Percentiles rank a stretch among this genome's conserved stretches.
Conservation (phyloP, 2,329 filamentous ascomycete genomes). For the Iodosphaeria phyllophila region DNA sequence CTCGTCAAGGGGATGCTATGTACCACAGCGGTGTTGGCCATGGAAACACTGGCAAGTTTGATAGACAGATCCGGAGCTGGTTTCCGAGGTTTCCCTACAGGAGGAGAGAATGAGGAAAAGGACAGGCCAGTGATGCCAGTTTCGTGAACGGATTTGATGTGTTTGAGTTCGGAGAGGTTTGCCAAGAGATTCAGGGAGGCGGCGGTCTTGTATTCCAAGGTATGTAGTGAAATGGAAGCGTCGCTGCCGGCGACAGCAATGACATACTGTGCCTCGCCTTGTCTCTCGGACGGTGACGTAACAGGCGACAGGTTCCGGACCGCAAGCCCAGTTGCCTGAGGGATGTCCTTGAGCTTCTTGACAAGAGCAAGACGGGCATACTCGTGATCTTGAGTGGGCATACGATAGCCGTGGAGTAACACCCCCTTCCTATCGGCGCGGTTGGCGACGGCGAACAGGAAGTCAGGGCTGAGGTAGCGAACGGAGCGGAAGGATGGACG, state of each 20-base stretch:
- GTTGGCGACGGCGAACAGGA: constrained; percentile 38
- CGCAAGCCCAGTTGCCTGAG: constrained; percentile 61
- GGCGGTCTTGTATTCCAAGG: constrained; percentile 46
- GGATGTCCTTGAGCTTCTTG: constrained; percentile 42
- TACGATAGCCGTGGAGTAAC: constrained; percentile 34
- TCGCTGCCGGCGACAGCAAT: constrained; percentile 69
- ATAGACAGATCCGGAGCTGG: constrained; percentile 37
- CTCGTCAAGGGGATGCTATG: constrained; percentile 56
- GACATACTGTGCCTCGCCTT: constrained; percentile 55
- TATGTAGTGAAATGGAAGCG: constrained; percentile 59
- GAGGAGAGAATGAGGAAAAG: constrained; percentile 37
- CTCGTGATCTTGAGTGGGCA: constrained; percentile 21
- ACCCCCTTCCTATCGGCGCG: constrained; percentile 38
- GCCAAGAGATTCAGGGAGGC: constrained; percentile 27
- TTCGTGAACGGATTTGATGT: constrained; percentile 34
- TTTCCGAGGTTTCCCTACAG: constrained; percentile 21
- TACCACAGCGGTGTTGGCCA: constrained; percentile 62
- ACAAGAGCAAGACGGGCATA: constrained; percentile 31
- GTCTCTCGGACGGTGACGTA: constrained; percentile 24
- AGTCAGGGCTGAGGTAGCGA: constrained; percentile 37
- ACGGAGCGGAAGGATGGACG: constrained; percentile 36
- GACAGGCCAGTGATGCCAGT: constrained; percentile 38
- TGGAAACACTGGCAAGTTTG: constrained; percentile 64
- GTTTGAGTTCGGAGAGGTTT: constrained; percentile 31
- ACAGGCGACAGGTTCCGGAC: constrained; percentile 48